These are phyloP conservation scores for Talaromyces sp. DNA, from an alignment of 2,329 filamentous ascomycete genomes.

Conservation along the genomic window DNA sequence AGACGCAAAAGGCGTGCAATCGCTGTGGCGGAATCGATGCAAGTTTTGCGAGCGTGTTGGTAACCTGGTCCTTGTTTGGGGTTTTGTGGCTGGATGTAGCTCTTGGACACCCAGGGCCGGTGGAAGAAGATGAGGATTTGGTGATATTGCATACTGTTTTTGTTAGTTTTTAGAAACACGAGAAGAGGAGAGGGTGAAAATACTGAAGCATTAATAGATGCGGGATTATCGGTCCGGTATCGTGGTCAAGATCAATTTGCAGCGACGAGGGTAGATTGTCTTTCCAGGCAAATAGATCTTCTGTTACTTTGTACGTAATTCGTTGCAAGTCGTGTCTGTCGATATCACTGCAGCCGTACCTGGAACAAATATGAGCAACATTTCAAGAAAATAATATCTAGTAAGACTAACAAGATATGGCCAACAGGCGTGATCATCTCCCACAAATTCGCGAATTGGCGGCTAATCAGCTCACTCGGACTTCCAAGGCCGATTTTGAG, in stretches of 20 bases:
- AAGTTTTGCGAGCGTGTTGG: conserved; percentile 40
- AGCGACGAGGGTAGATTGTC: conserved; percentile 34
- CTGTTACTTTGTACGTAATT: conserved; percentile 30
- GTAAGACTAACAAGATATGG: conserved; percentile 34
- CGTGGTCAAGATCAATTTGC: conserved; percentile 31
- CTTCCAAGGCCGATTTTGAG: conserved; percentile 22
- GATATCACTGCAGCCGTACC: conserved; percentile 34
- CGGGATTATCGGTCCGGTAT: conserved; percentile 29
- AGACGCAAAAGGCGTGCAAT: conserved; percentile 38
- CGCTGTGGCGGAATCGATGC: conserved; percentile 37
- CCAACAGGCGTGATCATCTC: conserved; percentile 41
- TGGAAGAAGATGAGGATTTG: conserved; percentile 43
- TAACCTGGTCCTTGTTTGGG: conserved; percentile 41
- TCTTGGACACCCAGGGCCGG: conserved; percentile 41
- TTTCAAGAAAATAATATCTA: background rate
- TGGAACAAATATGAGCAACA: conserved; percentile 16
- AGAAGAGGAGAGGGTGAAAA: background rate
- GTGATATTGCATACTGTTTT: conserved; percentile 38
- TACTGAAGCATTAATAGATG: conserved; percentile 42
- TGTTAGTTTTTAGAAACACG: background rate
- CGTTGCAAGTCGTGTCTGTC: conserved; percentile 34
- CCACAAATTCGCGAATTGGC: conserved; percentile 38
- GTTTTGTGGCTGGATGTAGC: conserved; percentile 36
- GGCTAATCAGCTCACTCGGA: conserved; percentile 30
- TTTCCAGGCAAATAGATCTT: conserved; percentile 39